phyloP scores from a whole-genome alignment of 805 yeast genomes.

The Candida sithepensis region DNA sequence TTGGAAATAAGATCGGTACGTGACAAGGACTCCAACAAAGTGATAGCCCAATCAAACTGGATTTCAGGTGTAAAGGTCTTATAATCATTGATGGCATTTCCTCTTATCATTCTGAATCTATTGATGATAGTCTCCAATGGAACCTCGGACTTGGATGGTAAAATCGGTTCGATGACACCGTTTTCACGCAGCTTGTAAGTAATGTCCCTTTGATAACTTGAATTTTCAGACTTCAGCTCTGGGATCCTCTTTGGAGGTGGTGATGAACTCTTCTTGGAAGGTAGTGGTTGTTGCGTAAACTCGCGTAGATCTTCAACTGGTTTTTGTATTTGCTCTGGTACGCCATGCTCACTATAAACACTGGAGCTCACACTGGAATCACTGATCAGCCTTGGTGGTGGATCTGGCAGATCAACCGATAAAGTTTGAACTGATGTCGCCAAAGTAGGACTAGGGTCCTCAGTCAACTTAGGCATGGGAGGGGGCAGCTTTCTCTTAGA shows the following conservation, averaged over 20 bases:
- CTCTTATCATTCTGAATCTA: conserved; percentile 29
- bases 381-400: conserved; percentile 8
- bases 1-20: conserved; percentile 39
- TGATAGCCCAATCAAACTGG: conserved; percentile 65
- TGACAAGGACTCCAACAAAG: conserved; percentile 45
- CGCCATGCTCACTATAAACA: conserved; percentile 11
- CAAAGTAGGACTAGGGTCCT: conserved; percentile 1
- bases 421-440: background rate
- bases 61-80: conserved; percentile 41
- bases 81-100: conserved; percentile 33
- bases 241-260: background rate
- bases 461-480: conserved; percentile 14
- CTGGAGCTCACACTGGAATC: conserved; percentile 15
- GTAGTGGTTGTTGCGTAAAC: background rate
- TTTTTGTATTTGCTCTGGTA: too few relatives aligned
- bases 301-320: background rate
- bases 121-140: conserved; percentile 21
- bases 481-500: conserved; percentile 26
- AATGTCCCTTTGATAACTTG: background rate
- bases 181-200: conserved; percentile 18
- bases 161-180: conserved; percentile 27
- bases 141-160: conserved; percentile 29
- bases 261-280: conserved; percentile 1
- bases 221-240: background rate
- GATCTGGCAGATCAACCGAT: background rate